phyloP scores from a whole-genome alignment of 495 filamentous ascomycete genomes.

The Hypomontagnella submonticulosa region DNA sequence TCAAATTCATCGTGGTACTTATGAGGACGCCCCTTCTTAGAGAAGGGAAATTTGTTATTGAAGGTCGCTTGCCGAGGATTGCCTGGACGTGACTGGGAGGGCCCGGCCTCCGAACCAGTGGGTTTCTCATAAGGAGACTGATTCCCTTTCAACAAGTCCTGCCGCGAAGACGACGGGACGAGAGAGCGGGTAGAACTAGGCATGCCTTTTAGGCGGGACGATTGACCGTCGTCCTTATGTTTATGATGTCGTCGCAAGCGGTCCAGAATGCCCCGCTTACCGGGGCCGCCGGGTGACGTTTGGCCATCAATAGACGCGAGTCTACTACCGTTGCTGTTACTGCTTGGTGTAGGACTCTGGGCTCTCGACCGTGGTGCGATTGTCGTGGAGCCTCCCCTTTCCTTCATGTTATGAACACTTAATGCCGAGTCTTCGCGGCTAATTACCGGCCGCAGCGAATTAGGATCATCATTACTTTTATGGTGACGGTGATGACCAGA shows the following conservation, averaged over 20 bases:
- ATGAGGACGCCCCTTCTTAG: slow-evolving; percentile 56
- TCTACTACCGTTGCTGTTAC: slow-evolving; percentile 65
- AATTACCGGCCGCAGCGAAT: slow-evolving; percentile 68
- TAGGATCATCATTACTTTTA: slow-evolving; percentile 77
- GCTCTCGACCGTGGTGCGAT: slow-evolving; percentile 64
- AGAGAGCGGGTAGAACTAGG: slow-evolving; percentile 66
- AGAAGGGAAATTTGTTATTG: slow-evolving; percentile 66
- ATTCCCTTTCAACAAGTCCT: slow-evolving; percentile 62
- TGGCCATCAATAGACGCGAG: slow-evolving; percentile 62
- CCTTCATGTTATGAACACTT: slow-evolving; percentile 58
- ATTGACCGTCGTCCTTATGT: slow-evolving; percentile 66
- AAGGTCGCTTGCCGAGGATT: slow-evolving; percentile 66
- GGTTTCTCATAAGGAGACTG: slow-evolving; percentile 57
- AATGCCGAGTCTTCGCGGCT: slow-evolving; percentile 76
- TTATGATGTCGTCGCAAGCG: slow-evolving; percentile 70
- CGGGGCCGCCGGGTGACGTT: slow-evolving; percentile 68
- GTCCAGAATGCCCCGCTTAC: slow-evolving; percentile 73
- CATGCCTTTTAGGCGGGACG: slow-evolving; percentile 62
- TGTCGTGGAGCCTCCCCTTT: slow-evolving; percentile 56
- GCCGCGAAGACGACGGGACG: slow-evolving; percentile 57
- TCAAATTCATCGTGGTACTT: slow-evolving; percentile 56
- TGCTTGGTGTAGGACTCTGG: slow-evolving; percentile 80
- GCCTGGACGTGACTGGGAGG: slow-evolving; percentile 42
- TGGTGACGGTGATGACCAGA: slow-evolving; percentile 79
- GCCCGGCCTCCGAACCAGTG: slow-evolving; percentile 41